These are phyloP conservation scores for Phytophthora podocarpi DNA, from an alignment of 352 stramenopile genomes.

Conservation along the genomic window DNA sequence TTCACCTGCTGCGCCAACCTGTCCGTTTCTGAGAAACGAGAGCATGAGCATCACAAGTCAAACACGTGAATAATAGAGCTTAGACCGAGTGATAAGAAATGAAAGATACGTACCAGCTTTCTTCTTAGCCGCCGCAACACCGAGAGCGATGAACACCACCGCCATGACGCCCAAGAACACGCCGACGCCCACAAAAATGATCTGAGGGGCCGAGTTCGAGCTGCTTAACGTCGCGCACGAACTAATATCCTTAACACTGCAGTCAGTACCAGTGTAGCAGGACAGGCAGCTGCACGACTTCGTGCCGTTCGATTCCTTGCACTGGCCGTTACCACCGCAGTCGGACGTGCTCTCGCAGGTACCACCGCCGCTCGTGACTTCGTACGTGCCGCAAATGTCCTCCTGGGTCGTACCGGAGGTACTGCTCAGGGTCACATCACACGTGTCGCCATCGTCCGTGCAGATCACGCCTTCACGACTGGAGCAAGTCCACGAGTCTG, in stretches of 20 bases:
- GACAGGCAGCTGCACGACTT: slow-evolving; percentile 75
- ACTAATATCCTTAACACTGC: slow-evolving; percentile 76
- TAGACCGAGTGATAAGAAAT: neutral
- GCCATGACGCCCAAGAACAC: slow-evolving; percentile 77
- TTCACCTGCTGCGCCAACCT: slow-evolving; percentile 69
- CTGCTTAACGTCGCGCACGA: slow-evolving; percentile 69
- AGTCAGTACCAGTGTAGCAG: slow-evolving; percentile 81
- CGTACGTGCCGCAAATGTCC: slow-evolving; percentile 75
- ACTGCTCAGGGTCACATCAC: slow-evolving; percentile 61
- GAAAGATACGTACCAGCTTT: slow-evolving; percentile 57
- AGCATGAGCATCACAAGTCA: slow-evolving; percentile 17
- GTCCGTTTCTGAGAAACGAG: slow-evolving; percentile 54
- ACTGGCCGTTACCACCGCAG: slow-evolving; percentile 81
- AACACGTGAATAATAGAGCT: neutral
- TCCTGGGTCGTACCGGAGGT: slow-evolving; percentile 73
- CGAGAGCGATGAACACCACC: slow-evolving; percentile 76
- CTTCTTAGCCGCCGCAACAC: slow-evolving; percentile 71
- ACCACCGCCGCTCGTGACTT: slow-evolving; percentile 63
- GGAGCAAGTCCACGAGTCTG: slow-evolving; percentile 75
- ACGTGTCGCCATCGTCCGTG: slow-evolving; percentile 61
- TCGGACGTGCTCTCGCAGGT: slow-evolving; percentile 69
- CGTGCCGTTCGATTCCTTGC: slow-evolving; percentile 59
- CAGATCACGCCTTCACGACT: slow-evolving; percentile 78
- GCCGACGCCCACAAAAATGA: slow-evolving; percentile 78
- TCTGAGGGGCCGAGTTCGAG: slow-evolving; percentile 60